Percentiles rank a stretch among this genome's conserved stretches.
phyloP scores from a whole-genome alignment of 2,329 filamentous ascomycete genomes.

The Colletotrichum lupini region DNA sequence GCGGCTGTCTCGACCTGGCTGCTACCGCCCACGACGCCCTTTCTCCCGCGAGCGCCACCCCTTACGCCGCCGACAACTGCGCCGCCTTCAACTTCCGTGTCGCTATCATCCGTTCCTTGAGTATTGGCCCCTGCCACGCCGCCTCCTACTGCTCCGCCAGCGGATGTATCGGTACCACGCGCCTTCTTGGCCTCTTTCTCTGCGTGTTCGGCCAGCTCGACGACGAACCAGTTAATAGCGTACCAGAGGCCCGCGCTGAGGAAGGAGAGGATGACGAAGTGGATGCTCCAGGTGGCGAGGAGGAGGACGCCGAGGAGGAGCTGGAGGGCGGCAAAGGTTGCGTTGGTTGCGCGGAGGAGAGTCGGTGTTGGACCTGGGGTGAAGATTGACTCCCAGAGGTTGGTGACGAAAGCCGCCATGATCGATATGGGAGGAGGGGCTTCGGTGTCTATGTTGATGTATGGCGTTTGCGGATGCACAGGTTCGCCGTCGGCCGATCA shows the following conservation, averaged over 20 bases:
- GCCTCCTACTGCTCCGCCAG: slow-evolving; percentile 44
- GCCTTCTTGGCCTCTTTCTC: slow-evolving; percentile 55
- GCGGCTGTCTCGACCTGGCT: slow-evolving; percentile 55
- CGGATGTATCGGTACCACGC: slow-evolving; percentile 35
- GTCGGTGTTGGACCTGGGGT: slow-evolving; percentile 90
- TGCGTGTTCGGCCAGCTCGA: slow-evolving; percentile 64
- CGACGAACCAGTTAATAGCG: slow-evolving; percentile 96
- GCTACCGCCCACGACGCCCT: slow-evolving; percentile 43
- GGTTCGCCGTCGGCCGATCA: neutral
- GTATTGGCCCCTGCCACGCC: slow-evolving; percentile 39
- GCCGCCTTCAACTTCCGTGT: slow-evolving; percentile 60
- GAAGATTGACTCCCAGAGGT: slow-evolving; percentile 94
- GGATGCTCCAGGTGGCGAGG: slow-evolving; percentile 84
- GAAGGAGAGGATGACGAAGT: slow-evolving; percentile 85
- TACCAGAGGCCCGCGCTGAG: slow-evolving; percentile 89
- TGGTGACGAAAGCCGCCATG: slow-evolving; percentile 74
- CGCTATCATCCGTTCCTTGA: slow-evolving; percentile 53
- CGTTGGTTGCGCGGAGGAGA: slow-evolving; percentile 90
- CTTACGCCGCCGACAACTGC: neutral
- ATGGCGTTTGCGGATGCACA: neutral
- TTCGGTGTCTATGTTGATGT: neutral
- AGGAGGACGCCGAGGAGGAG: slow-evolving; percentile 80
- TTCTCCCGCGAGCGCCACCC: neutral
- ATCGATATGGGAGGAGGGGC: slow-evolving; percentile 7
- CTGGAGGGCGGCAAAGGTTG: slow-evolving; percentile 87